Conservation (phyloP, 2,329 filamentous ascomycete species). For the Davidsoniella neocaledoniae region DNA sequence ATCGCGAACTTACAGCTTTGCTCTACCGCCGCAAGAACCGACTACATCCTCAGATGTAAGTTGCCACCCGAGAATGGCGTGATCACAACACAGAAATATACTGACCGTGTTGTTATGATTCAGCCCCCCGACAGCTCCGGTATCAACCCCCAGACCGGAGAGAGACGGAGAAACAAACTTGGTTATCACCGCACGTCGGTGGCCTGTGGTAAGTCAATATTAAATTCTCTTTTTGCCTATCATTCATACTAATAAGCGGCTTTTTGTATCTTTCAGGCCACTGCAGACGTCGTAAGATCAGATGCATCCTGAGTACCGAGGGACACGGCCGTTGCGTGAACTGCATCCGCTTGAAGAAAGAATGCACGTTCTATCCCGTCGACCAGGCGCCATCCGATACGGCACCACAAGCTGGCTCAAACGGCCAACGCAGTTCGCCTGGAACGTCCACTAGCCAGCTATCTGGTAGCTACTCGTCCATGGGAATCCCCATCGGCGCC, state of each 20-base stretch:
- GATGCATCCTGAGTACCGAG: constrained; percentile 67
- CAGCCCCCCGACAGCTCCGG: constrained; percentile 20
- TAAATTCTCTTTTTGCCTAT: background rate
- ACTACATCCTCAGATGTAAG: constrained; percentile 11
- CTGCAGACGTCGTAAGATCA: constrained; percentile 82
- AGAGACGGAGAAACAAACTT: constrained; percentile 66
- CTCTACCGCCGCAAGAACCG: background rate
- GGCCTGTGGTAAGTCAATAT: constrained; percentile 67
- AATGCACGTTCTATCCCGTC: constrained; percentile 83
- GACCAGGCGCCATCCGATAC: constrained; percentile 45
- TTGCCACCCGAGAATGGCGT: constrained; percentile 18
- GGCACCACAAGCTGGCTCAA: constrained; percentile 25
- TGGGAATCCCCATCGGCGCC: constrained; percentile 25
- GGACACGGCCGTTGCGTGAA: constrained; percentile 66
- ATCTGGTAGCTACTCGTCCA: constrained; percentile 21
- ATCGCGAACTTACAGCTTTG: background rate
- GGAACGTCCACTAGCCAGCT: constrained; percentile 23
- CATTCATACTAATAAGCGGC: background rate
- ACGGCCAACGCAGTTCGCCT: background rate
- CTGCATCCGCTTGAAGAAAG: constrained; percentile 86
- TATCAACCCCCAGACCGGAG: constrained; percentile 21
- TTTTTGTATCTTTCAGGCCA: constrained; percentile 42
- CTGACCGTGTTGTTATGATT: constrained; percentile 4
- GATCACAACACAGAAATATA: constrained; percentile 19
- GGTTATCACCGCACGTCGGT: constrained; percentile 92